Evolutionary conservation across 768 basidiomycete species (phyloP), one percentile per base, ranked within the genome.

Genomic region (Leccinum subtestaceum): DNA sequence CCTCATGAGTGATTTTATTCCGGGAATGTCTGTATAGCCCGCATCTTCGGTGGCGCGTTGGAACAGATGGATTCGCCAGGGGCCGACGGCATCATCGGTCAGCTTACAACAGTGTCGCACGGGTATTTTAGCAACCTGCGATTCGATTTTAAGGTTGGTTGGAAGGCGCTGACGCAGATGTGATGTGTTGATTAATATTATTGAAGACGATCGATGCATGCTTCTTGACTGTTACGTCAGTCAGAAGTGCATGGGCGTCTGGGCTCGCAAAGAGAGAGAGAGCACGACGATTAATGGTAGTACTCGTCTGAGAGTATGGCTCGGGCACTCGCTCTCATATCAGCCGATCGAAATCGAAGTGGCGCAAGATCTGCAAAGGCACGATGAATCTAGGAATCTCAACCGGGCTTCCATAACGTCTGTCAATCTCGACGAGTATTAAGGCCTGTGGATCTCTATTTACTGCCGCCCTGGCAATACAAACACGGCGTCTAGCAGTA

Each of bases 371-470:
- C 65, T 68, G 49, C 56, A 53, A 53, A 61, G 61, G 58, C 34
- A 58, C 63, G 57, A 65, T 55, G 56, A 60, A 68, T 66, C 64
- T 68, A 23, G 34, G 54, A 60, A 65, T 63, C 57, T 57, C 47
- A 29, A 38, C 23, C 47, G 43, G 27, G 56, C 64, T 65, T 65
- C 60, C 56, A 57, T 63, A 58, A 48, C 48, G 54, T 53, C 60
- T 65, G 67, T 60, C 68, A 65, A 62, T 67, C 66, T 60, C 49
- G 59, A 65, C 60, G 55, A 62, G 56, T 34, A 57, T 58, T 34
- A 45, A 57, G 55, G 60, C 58, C 55, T 55, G 66, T 67, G 61
- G 61, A 69, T 63, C 67, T 66, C 52, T 62, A 51, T 53, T 52
- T 60, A 21, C 17, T 29, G 50, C 25, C 48, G 40, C 58, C 46